Conservation (phyloP, 192 early-diverging fungal genomes). For the Ambispora gerdemannii region DNA sequence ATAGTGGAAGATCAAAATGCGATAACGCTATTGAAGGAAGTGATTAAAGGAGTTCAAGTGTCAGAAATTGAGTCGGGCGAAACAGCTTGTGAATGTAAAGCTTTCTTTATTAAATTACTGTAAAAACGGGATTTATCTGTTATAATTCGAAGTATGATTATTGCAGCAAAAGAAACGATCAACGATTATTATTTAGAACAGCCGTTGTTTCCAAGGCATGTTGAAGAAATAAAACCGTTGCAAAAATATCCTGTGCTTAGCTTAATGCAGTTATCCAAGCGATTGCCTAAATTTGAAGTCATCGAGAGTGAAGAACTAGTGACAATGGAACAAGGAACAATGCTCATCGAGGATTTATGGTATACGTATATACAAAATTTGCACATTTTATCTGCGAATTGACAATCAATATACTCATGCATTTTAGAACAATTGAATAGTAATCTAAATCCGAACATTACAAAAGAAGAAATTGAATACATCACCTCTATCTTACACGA, state of each 20-base stretch:
- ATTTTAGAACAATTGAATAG: not conserved
- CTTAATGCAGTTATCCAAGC: not conserved
- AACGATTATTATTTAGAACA: not conserved
- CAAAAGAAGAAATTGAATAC: not conserved
- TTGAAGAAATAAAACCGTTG: not conserved
- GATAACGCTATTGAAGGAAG: not conserved
- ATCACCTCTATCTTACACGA: not conserved
- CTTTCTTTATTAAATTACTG: too few species aligned
- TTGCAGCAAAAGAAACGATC: not conserved
- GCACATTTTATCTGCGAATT: too few species aligned
- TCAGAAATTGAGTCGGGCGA: not conserved
- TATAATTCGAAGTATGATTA: not conserved
- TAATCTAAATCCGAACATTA: not conserved
- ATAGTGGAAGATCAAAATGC: not conserved
- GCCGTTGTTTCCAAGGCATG: constrained; percentile 1
- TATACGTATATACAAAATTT: not conserved
- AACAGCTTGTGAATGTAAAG: not conserved
- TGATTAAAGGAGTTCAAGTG: not conserved
- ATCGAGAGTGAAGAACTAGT: not conserved
- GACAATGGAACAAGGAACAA: not conserved
- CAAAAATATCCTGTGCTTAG: not conserved
- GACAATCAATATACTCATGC: not conserved
- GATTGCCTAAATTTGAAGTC: not conserved
- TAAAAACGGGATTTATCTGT: not conserved
- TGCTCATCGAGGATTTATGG: constrained; percentile 10